Conservation (phyloP, 176 grass and related monocot species). For the Oryza punctata region DNA sequence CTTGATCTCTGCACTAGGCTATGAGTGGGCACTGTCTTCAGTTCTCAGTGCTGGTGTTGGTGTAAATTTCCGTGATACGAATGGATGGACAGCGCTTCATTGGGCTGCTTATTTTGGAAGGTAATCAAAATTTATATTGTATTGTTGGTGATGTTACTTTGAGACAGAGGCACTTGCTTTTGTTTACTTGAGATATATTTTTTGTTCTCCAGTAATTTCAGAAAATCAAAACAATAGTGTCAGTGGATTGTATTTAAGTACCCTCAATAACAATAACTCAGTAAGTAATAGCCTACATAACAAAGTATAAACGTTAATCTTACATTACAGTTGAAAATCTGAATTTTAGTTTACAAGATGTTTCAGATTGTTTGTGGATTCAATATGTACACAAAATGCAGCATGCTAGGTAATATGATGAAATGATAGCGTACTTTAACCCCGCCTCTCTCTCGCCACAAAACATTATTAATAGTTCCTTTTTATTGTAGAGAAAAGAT, state of each 20-base stretch:
- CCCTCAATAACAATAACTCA: neutral
- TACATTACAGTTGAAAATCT: conserved; percentile 22
- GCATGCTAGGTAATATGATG: neutral
- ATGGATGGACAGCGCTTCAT: conserved; percentile 99
- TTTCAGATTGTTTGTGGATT: conserved; percentile 11
- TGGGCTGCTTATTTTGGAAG: conserved; percentile 97
- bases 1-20: conserved; percentile 85
- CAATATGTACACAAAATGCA: neutral
- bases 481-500: conserved; percentile 83
- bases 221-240: conserved; percentile 1
- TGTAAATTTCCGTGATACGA: conserved; percentile 95
- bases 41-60: conserved; percentile 68
- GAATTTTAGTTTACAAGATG: conserved; percentile 7
- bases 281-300: conserved; percentile 5
- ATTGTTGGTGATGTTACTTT: neutral
- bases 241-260: neutral
- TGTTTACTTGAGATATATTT: conserved; percentile 25
- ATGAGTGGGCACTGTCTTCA: conserved; percentile 79
- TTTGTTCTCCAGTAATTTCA: neutral
- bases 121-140: conserved; percentile 50
- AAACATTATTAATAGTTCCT: neutral
- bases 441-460: neutral
- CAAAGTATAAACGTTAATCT: conserved; percentile 22
- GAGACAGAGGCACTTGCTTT: neutral
- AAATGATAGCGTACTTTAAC: neutral